Evolutionary conservation across 1,139 yeast genomes (phyloP), one percentile per base, ranked within the genome.

Genomic region (Zygosaccharomyces sapae): DNA sequence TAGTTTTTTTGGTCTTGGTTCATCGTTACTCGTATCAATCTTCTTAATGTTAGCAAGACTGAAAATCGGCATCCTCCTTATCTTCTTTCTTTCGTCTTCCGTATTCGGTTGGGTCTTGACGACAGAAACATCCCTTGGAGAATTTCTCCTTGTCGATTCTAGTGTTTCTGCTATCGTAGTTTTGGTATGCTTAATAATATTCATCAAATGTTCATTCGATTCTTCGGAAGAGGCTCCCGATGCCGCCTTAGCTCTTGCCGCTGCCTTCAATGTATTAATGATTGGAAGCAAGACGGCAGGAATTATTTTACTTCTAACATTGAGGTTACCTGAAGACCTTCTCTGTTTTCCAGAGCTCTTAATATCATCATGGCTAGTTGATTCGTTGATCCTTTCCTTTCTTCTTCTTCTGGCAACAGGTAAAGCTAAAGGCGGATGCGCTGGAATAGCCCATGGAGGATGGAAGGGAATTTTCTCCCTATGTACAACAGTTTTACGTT

Each of bases 161-260:
- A 83, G 67, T 0, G 86, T 78, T 54, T 82, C 84, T 0, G 87
- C 86, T 38, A 83, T 81, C 0, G 87, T 76, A 44, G 79, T 51
- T 40, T 63, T 62, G 2, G 68, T 62, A 31, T 61, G 63, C 33
- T 62, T 59, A 57, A 51, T 71, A 58, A 64, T 62, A 10, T 59
- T 53, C 44, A 59, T 54, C 30, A 64, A 43, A 43, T 62, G 65
- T 42, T 48, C 56, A 4, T 62, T 55, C 5, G 65, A 58, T 31
- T 63, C 65, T 39, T 63, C 67, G 1, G 66, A 59, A 7, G 65
- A 55, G 2, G 65, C 63, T 20, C 67, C 67, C 18, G 63, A 56
- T 2, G 64, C 63, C 3, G 64, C 61, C 39, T 61, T 62, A 1
- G 62, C 59, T 40, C 55, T 61, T 1, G 68, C 68, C 4, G 68